These are phyloP conservation scores for Phlebiopsis flavidoalba DNA, from an alignment of 768 basidiomycete genomes.

Conservation along the genomic window DNA sequence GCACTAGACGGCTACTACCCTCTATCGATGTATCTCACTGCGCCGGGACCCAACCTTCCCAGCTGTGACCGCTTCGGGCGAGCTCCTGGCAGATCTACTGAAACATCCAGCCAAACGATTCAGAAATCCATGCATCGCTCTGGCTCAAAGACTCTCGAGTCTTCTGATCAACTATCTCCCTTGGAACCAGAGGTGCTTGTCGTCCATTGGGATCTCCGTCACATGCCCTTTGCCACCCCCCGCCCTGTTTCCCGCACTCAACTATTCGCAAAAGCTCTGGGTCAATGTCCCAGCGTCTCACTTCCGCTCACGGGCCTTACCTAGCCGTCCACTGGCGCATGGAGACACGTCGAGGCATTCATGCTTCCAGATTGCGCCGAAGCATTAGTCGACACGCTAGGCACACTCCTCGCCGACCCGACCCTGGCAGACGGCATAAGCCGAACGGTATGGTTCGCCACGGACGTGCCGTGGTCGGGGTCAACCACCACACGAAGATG, in stretches of 20 bases:
- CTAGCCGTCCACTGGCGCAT: constrained; percentile 54
- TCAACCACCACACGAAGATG: neutral
- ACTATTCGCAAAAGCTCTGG: constrained; percentile 40
- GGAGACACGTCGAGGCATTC: constrained; percentile 40
- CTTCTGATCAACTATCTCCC: neutral
- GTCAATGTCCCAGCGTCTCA: constrained; percentile 34
- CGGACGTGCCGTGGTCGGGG: constrained; percentile 39
- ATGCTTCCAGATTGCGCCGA: constrained; percentile 44
- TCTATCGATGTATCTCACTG: constrained; percentile 8
- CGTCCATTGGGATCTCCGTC: constrained; percentile 48
- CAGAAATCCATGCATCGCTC: neutral
- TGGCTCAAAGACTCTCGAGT: neutral
- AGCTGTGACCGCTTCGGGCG: neutral
- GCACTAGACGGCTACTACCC: constrained; percentile 5
- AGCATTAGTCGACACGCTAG: constrained; percentile 41
- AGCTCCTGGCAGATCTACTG: constrained; percentile 15
- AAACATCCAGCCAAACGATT: constrained; percentile 8
- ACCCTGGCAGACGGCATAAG: constrained; percentile 25
- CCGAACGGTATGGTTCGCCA: constrained; percentile 48
- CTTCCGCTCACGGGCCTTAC: constrained; percentile 33
- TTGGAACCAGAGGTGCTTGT: constrained; percentile 39
- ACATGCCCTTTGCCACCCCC: constrained; percentile 30
- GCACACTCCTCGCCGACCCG: constrained; percentile 16
- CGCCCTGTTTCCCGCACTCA: constrained; percentile 21
- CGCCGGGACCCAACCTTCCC: neutral